Evolutionary conservation across 2,329 filamentous ascomycete species (phyloP).

Genomic region (Cercospora beticola): DNA sequence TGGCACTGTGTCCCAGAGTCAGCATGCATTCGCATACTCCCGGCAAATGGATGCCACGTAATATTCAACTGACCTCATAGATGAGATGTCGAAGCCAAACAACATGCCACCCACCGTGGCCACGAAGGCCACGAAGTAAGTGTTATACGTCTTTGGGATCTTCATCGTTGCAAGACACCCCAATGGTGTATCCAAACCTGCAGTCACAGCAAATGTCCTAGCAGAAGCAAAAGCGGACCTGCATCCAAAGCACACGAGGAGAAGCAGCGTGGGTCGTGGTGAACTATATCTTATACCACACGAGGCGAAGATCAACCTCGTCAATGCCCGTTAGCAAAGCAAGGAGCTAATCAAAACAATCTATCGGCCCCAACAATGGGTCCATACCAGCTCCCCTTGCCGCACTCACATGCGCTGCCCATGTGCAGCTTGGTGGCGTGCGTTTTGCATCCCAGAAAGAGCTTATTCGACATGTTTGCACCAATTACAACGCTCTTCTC

Average conservation of each 20-base stretch:
- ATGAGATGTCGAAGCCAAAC: slow-evolving; percentile 52
- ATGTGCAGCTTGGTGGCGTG: neutral
- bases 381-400: neutral
- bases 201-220: neutral
- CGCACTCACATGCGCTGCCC: neutral
- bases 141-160: slow-evolving; percentile 55
- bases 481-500: neutral
- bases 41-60: neutral
- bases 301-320: neutral
- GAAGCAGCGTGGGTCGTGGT: neutral
- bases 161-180: neutral
- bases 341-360: neutral
- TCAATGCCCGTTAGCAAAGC: neutral
- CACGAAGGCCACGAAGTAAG: slow-evolving; percentile 54
- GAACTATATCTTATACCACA: neutral
- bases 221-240: neutral
- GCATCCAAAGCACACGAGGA: neutral
- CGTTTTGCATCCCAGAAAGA: neutral
- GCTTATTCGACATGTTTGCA: neutral
- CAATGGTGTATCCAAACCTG: neutral
- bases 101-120: slow-evolving; percentile 54
- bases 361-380: neutral
- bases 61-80: slow-evolving; percentile 7
- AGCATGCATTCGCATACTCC: neutral
- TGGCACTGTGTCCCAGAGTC: neutral